Base-by-base conservation (phyloP, 1,139 yeast genomes). In the Yamadazyma songkhlaensis region DNA sequence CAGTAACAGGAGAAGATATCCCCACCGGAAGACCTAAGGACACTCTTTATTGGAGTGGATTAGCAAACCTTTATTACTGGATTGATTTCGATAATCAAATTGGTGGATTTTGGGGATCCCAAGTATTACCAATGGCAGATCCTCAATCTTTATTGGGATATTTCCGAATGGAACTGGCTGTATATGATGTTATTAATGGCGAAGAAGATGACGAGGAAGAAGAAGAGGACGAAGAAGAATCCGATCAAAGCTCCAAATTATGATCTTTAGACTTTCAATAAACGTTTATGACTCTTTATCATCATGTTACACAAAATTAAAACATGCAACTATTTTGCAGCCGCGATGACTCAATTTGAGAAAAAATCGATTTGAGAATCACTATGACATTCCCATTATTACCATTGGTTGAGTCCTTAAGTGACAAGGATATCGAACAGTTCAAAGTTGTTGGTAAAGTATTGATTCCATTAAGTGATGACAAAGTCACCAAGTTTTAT, bases 1-100 rank as follows among this genome's bases (percentile, higher is more conserved):
- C 81, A 20, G 87, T 86, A 55, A 85, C 94, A 10, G 50, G 43
- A 29, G 57, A 57, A 32, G 45, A 46, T 3, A 44, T 61, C 14
- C 58, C 63, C 1, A 60, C 70, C 1, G 79, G 79, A 2, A 54
- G 77, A 42, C 67, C 73, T 1, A 46, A 49, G 10, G 68, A 70
- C 0, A 47, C 69, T 4, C 45, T 65, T 14, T 65, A 62, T 46
- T 74, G 79, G 79, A 56, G 64, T 28, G 78, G 78, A 0, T 52
- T 72, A 38, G 73, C 72, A 17, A 73, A 71, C 45, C 54, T 70
- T 29, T 68, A 50, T 48, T 74, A 57, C 50, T 74, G 78, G 77
- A 54, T 72, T 13, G 79, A 74, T 43, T 48, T 60, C 31, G 54
- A 65, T 17, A 69, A 67, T 40, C 57, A 60, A 11, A 49, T 72